These are phyloP conservation scores for Geosmithia flava DNA, from an alignment of 2,329 filamentous ascomycete genomes.

Conservation along the genomic window DNA sequence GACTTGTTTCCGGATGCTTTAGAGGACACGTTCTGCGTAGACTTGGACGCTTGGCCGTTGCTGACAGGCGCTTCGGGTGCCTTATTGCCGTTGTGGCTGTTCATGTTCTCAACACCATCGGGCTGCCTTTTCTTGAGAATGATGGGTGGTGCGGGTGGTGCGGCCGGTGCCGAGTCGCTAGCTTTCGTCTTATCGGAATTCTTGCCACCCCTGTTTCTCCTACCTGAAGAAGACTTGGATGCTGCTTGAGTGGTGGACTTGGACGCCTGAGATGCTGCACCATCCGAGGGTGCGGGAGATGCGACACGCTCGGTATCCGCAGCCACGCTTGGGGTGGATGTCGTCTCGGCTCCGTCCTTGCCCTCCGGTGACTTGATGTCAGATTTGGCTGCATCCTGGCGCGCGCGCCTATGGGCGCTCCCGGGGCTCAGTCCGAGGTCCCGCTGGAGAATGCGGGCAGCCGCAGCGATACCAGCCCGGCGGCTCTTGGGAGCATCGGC, in stretches of 20 bases:
- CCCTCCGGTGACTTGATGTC: conserved; percentile 18
- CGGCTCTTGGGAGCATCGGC: conserved; percentile 39
- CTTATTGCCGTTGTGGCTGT: conserved; percentile 1
- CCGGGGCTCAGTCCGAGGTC: conserved; percentile 54
- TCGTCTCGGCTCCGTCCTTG: conserved; percentile 3
- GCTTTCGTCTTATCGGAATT: conserved; percentile 25
- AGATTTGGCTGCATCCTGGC: conserved; percentile 44
- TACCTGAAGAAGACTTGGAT: conserved; percentile 6
- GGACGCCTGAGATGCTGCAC: not conserved
- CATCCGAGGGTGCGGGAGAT: conserved; percentile 8
- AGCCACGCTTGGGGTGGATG: conserved; percentile 3
- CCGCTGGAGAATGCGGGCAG: conserved; percentile 52
- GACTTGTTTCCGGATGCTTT: conserved; percentile 9
- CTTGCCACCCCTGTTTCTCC: conserved; percentile 22
- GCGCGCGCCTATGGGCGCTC: conserved; percentile 47
- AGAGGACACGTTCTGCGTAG: conserved; percentile 20
- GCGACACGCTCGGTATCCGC: conserved; percentile 8
- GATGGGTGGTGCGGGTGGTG: conserved; percentile 19
- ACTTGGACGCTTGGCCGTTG: conserved; percentile 5
- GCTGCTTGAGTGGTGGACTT: not conserved
- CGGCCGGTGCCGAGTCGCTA: conserved; percentile 14
- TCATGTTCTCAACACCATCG: conserved; percentile 7
- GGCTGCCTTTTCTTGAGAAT: conserved; percentile 27
- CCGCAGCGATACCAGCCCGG: conserved; percentile 47
- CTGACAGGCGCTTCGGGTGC: not conserved